Evolutionary conservation across 495 filamentous ascomycete species (phyloP), one percentile per base, ranked within the genome.

Genomic region (Hypoxylon intermedium): DNA sequence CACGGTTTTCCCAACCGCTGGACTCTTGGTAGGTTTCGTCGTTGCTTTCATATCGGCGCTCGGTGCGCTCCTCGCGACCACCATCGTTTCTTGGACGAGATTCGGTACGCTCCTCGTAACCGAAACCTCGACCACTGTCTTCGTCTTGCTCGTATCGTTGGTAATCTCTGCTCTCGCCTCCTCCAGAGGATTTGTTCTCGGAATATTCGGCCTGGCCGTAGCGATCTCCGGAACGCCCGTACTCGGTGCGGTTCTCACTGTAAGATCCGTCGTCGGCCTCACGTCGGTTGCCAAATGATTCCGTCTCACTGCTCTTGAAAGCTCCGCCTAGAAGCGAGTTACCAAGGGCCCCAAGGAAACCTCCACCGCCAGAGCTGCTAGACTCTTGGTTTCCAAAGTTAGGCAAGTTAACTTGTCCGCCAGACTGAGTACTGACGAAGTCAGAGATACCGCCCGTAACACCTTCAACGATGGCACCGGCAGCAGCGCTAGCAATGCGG

Each of bases 161-260:
- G 55, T 82, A 83, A 52, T 82, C 75, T 26, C 73, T 73, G 49
- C 72, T 68, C 21, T 73, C 68, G 37, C 74, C 78, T 36, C 80
- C 81, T 24, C 68, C 67, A 23, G 74, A 67, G 48, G 78, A 74
- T 30, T 69, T 68, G 9, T 73, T 80, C 58, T 78, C 63, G 9
- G 67, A 72, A 54, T 76, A 73, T 65, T 79, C 65, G 24, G 80
- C 76, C 54, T 83, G 77, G 24, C 75, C 79, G 53, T 83, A 81
- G 13, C 72, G 65, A 49, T 72, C 59, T n/a, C 69, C 74, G 16
- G 74, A 77, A 44, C 68, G 77, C 13, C 75, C 79, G 42, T 77
- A 76, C 56, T 82, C 74, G 6, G 74, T 75, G 20, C 75, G 73
- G 9, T 65, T 74, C 54, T 77, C 60, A 3, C 57, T 71, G 54